A percentile compares a stretch with the other conserved stretches of the same genome.
Conservation (phyloP, 2,329 filamentous ascomycete genomes). For the Pestalotiopsis fici region DNA sequence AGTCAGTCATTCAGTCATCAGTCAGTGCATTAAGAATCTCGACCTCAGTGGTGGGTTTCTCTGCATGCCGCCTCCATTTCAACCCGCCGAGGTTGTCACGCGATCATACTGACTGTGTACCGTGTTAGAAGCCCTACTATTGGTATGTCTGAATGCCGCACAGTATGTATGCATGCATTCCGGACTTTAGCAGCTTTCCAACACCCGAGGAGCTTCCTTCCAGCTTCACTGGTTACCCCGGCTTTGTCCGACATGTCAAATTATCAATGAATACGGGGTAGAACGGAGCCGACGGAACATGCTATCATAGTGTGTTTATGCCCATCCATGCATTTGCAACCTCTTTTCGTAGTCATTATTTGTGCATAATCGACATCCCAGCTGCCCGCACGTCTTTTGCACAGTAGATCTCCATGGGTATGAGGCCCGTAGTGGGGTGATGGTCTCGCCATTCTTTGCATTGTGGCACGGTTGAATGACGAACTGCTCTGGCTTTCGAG, state of each 20-base stretch:
- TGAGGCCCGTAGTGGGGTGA: neutral
- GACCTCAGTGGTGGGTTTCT: neutral
- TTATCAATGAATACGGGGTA: neutral
- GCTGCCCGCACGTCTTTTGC: neutral
- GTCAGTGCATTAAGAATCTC: neutral
- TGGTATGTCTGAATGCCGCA: neutral
- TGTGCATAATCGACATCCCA: neutral
- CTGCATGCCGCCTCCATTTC: neutral
- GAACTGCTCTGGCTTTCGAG: neutral
- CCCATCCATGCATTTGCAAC: neutral
- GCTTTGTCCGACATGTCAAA: constrained; percentile 6
- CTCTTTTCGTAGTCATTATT: neutral
- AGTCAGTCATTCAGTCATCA: too few species aligned
- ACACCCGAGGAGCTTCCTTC: neutral
- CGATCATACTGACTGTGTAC: neutral
- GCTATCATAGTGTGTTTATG: neutral
- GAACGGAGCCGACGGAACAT: neutral
- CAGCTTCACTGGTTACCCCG: neutral
- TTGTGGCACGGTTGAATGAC: neutral
- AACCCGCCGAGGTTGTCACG: neutral
- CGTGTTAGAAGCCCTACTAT: neutral
- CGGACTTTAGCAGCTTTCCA: neutral
- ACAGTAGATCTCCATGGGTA: neutral
- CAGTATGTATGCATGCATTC: neutral
- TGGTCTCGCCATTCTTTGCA: neutral